These are phyloP conservation scores for Cordyceps cateniannulata DNA, from an alignment of 2,329 filamentous ascomycete genomes.

Conservation along the genomic window DNA sequence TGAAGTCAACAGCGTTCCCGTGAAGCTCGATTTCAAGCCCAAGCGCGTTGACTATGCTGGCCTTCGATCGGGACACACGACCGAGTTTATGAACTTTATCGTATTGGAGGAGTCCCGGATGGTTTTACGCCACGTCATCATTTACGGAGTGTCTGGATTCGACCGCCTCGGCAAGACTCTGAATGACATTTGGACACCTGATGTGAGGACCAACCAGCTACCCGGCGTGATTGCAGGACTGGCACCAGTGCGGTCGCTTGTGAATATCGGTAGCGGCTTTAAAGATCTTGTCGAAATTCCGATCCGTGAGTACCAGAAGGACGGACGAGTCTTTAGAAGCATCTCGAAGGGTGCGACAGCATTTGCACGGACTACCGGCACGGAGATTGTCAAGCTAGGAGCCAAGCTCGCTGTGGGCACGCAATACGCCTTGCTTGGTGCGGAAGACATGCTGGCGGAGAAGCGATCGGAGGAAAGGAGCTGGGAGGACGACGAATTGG, in stretches of 20 bases:
- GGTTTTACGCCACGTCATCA: conserved; percentile 78
- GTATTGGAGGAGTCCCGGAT: conserved; percentile 85
- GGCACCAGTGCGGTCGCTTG: conserved; percentile 81
- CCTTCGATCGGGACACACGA: conserved; percentile 85
- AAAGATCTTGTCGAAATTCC: conserved; percentile 83
- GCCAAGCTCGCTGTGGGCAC: conserved; percentile 93
- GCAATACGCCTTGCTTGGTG: conserved; percentile 83
- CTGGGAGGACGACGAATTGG: conserved; percentile 55
- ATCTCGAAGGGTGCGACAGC: conserved; percentile 84
- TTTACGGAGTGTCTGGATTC: conserved; percentile 88
- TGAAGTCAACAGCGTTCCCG: conserved; percentile 74
- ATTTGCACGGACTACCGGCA: conserved; percentile 90
- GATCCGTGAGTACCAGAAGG: conserved; percentile 86
- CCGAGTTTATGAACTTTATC: conserved; percentile 98
- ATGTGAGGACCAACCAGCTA: conserved; percentile 83
- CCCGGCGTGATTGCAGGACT: conserved; percentile 83
- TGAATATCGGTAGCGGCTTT: conserved; percentile 85
- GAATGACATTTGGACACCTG: conserved; percentile 95
- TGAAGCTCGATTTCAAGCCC: conserved; percentile 92
- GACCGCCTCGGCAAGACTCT: conserved; percentile 83
- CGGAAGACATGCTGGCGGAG: conserved; percentile 68
- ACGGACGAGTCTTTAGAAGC: conserved; percentile 85
- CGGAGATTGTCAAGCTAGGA: conserved; percentile 87
- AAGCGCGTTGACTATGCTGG: conserved; percentile 96
- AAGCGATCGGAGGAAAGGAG: conserved; percentile 31